phyloP scores from a whole-genome alignment of 2,329 filamentous ascomycete species.

The Cytospora paraplurivora region DNA sequence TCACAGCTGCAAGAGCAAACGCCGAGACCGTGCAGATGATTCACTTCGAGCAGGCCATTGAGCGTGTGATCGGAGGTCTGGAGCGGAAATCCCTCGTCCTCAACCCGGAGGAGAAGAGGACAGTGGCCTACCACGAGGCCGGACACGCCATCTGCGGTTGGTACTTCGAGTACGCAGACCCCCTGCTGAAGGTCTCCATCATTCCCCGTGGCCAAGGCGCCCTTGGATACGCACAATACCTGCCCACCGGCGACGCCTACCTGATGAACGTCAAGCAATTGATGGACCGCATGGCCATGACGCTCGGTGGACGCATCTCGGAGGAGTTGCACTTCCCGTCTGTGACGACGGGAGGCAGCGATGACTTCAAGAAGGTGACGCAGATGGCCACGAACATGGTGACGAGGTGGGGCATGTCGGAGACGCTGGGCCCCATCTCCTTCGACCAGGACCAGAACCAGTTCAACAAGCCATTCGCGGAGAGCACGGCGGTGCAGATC shows the following conservation, averaged over 20 bases:
- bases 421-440: slow-evolving; percentile 89
- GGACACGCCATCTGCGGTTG: slow-evolving; percentile 98
- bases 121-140: slow-evolving; percentile 66
- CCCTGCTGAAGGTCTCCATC: slow-evolving; percentile 96
- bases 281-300: slow-evolving; percentile 99
- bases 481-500: slow-evolving; percentile 89
- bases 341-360: slow-evolving; percentile 90
- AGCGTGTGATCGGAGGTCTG: slow-evolving; percentile 92
- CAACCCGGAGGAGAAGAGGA: slow-evolving; percentile 85
- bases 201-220: slow-evolving; percentile 94
- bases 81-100: slow-evolving; percentile 97
- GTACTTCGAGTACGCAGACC: slow-evolving; percentile 96
- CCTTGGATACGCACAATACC: slow-evolving; percentile 93
- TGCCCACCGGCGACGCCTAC: slow-evolving; percentile 89
- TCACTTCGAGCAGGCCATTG: slow-evolving; percentile 97
- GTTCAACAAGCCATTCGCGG: slow-evolving; percentile 92
- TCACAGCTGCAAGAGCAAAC: slow-evolving; percentile 75
- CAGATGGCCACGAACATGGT: slow-evolving; percentile 97
- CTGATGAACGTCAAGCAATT: slow-evolving; percentile 94
- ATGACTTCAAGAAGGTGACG: slow-evolving; percentile 99
- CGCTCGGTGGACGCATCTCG: slow-evolving; percentile 88
- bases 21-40: slow-evolving; percentile 81
- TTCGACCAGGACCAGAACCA: slow-evolving; percentile 83
- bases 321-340: slow-evolving; percentile 97
- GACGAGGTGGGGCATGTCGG: slow-evolving; percentile 98